Conservation (phyloP, 768 basidiomycete genomes). For the Russula abietina region DNA sequence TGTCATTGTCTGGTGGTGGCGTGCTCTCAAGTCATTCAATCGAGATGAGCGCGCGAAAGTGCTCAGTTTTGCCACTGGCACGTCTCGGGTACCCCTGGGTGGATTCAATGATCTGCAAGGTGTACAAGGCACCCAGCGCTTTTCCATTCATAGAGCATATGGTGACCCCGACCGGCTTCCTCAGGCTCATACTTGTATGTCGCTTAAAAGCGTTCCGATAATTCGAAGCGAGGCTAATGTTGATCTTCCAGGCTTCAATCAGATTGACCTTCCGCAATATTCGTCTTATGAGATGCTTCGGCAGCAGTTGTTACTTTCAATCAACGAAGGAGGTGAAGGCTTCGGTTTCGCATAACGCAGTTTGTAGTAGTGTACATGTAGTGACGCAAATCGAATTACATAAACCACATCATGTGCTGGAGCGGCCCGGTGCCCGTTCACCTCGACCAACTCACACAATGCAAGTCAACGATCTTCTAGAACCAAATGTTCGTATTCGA, state of each 20-base stretch:
- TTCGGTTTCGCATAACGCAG: constrained; percentile 84
- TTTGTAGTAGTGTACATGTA: constrained; percentile 5
- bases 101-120: constrained; percentile 96
- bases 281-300: constrained; percentile 95
- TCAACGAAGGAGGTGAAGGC: constrained; percentile 93
- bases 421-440: not conserved
- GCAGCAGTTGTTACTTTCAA: constrained; percentile 82
- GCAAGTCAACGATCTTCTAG: constrained; percentile 38
- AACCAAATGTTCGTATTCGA: constrained; percentile 75
- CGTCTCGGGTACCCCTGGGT: constrained; percentile 87
- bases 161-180: constrained; percentile 79
- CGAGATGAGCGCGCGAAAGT: constrained; percentile 96
- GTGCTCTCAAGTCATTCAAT: constrained; percentile 94
- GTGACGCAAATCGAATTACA: constrained; percentile 11
- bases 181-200: constrained; percentile 84
- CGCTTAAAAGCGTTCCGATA: constrained; percentile 3
- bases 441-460: constrained; percentile 24
- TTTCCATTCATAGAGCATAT: constrained; percentile 94
- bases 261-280: constrained; percentile 91
- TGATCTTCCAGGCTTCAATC: constrained; percentile 69
- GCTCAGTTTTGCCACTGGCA: constrained; percentile 91
- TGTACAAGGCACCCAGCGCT: constrained; percentile 88
- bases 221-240: constrained; percentile 14
- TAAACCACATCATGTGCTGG: not conserved
- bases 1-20: constrained; percentile 99